These are phyloP conservation scores for Ogataea methylovora DNA, from an alignment of 805 yeast genomes.

Conservation along the genomic window DNA sequence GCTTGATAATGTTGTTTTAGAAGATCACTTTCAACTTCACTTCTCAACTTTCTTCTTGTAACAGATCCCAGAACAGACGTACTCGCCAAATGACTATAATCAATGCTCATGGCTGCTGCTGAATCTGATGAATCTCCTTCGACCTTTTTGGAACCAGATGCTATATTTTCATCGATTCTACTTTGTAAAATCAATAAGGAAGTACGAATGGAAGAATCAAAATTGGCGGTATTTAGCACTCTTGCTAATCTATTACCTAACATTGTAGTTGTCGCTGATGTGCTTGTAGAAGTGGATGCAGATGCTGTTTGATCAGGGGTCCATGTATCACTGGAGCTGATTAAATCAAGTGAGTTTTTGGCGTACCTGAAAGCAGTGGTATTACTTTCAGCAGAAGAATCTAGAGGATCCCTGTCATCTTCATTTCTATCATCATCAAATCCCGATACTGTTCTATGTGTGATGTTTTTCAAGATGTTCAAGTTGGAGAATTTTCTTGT, in stretches of 20 bases:
- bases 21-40: conserved; percentile 53
- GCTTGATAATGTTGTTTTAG: conserved; percentile 47
- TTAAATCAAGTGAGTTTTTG: conserved; percentile 32
- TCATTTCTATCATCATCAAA: conserved; percentile 6
- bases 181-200: conserved; percentile 20
- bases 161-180: conserved; percentile 17
- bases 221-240: conserved; percentile 38
- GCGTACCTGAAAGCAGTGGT: conserved; percentile 42
- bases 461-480: conserved; percentile 21
- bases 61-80: conserved; percentile 50
- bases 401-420: conserved; percentile 2
- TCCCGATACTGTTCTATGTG: conserved; percentile 2
- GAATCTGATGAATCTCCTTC: conserved; percentile 16
- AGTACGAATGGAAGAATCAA: conserved; percentile 28
- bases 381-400: too few species aligned
- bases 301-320: conserved; percentile 1
- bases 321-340: conserved; percentile 9
- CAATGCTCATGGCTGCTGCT: conserved; percentile 12
- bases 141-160: background rate
- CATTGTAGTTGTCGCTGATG: background rate
- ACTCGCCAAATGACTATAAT: conserved; percentile 31
- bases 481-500: conserved; percentile 29
- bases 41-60: conserved; percentile 51
- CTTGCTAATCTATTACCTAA: conserved; percentile 40
- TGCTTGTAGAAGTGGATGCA: background rate